These are phyloP conservation scores for Candida stauntonica DNA, from an alignment of 805 yeast genomes.

Conservation along the genomic window DNA sequence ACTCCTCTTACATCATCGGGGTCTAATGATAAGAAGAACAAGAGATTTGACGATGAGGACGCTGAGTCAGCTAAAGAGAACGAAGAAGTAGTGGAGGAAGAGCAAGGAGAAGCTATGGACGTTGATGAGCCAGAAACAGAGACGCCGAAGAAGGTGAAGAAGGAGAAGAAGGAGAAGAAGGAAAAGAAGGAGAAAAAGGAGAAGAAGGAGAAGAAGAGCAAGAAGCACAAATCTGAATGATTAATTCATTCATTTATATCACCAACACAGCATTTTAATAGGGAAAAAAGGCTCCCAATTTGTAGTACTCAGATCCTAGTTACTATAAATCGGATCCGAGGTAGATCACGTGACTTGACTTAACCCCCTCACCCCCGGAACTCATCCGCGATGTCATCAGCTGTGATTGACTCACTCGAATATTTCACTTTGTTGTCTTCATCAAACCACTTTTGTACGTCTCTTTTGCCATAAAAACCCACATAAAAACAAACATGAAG, in stretches of 20 bases:
- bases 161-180: constrained; percentile 13
- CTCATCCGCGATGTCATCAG: not conserved
- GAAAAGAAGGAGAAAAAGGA: constrained; percentile 11
- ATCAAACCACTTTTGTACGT: no score
- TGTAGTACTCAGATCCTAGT: no score
- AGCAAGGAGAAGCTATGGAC: constrained; percentile 8
- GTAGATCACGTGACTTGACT: no score
- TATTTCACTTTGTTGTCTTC: no score
- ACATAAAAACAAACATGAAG: constrained; percentile 29
- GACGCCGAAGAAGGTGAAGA: constrained; percentile 9
- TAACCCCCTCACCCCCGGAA: not conserved
- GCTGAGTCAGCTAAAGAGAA: constrained; percentile 3
- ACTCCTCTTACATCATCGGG: constrained; percentile 1
- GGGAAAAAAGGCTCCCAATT: no score
- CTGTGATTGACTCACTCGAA: not conserved
- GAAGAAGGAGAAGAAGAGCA: constrained; percentile 6
- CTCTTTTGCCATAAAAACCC: not conserved
- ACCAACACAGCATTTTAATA: not conserved
- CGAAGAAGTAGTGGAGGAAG: constrained; percentile 3
- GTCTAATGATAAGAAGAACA: constrained; percentile 17
- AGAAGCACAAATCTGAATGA: not conserved
- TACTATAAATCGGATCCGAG: no score
- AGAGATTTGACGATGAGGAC: constrained; percentile 18
- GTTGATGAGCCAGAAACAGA: constrained; percentile 4
- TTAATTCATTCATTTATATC: not conserved